Conservation (phyloP, 2,329 filamentous ascomycete genomes). For the Dothistroma septosporum region DNA sequence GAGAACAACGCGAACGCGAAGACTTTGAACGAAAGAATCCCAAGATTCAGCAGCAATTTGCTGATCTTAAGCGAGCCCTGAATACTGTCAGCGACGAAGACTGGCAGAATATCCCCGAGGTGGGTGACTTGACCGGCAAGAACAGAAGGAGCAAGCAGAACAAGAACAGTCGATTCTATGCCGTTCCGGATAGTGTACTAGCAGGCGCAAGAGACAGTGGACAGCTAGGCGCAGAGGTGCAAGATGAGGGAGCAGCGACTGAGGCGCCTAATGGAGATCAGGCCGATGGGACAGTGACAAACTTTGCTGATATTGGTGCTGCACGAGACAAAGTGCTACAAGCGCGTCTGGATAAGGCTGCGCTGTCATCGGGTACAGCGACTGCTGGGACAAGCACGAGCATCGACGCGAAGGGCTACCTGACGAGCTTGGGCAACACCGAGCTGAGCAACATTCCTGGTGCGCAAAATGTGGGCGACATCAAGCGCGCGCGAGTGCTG, state of each 20-base stretch:
- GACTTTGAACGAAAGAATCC: constrained; percentile 97
- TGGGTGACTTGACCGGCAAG: constrained; percentile 93
- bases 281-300: constrained; percentile 85
- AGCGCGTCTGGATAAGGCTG: constrained; percentile 87
- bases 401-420: constrained; percentile 92
- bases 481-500: constrained; percentile 86
- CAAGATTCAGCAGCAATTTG: constrained; percentile 97
- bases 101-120: constrained; percentile 92
- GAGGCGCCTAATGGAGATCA: constrained; percentile 48
- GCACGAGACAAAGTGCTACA: constrained; percentile 94
- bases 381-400: constrained; percentile 79
- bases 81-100: constrained; percentile 89
- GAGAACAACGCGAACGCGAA: constrained; percentile 84
- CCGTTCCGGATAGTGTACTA: constrained; percentile 92
- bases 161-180: constrained; percentile 79
- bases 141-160: constrained; percentile 82
- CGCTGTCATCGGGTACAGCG: constrained; percentile 61
- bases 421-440: constrained; percentile 83
- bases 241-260: constrained; percentile 61
- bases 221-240: constrained; percentile 84
- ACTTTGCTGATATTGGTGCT: constrained; percentile 95
- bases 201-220: constrained; percentile 75
- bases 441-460: constrained; percentile 64
- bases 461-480: constrained; percentile 84
- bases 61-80: constrained; percentile 86